phyloP scores from a whole-genome alignment of 108 stramenopile species.

The Stephanodiscus triporus region DNA sequence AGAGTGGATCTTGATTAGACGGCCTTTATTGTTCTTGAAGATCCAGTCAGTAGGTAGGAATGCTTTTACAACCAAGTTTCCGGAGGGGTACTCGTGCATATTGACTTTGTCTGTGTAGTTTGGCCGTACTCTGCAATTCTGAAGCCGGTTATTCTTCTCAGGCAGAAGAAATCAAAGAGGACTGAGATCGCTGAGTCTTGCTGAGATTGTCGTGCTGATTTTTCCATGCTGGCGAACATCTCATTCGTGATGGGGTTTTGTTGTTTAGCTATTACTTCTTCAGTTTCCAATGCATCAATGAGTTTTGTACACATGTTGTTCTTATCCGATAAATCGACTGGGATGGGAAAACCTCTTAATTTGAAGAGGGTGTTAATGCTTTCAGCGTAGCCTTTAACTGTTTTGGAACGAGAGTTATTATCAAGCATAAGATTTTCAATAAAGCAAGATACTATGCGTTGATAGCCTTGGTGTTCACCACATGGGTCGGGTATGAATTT shows the following conservation, averaged over 20 bases:
- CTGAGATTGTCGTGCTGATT: neutral
- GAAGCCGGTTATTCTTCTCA: neutral
- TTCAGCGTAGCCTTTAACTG: neutral
- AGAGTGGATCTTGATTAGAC: neutral
- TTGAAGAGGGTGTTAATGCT: conserved; percentile 8
- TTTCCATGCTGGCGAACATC: neutral
- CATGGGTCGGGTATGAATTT: neutral
- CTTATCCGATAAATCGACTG: neutral
- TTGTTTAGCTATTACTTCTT: conserved; percentile 16
- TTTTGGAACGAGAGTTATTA: neutral
- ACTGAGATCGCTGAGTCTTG: neutral
- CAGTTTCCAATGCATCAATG: neutral
- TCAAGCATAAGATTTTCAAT: neutral
- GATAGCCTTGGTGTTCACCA: neutral
- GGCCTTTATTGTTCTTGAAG: neutral
- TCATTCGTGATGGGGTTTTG: conserved; percentile 5
- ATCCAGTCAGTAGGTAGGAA: neutral
- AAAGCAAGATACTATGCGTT: neutral
- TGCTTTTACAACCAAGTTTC: conserved; percentile 3
- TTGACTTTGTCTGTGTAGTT: neutral
- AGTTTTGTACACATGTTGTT: neutral
- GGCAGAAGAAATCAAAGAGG: neutral
- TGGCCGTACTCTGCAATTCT: conserved; percentile 12
- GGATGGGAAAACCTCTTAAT: neutral
- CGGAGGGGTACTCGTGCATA: conserved; percentile 2